phyloP scores from a whole-genome alignment of 2,329 filamentous ascomycete genomes.

The Xylogone sp. region DNA sequence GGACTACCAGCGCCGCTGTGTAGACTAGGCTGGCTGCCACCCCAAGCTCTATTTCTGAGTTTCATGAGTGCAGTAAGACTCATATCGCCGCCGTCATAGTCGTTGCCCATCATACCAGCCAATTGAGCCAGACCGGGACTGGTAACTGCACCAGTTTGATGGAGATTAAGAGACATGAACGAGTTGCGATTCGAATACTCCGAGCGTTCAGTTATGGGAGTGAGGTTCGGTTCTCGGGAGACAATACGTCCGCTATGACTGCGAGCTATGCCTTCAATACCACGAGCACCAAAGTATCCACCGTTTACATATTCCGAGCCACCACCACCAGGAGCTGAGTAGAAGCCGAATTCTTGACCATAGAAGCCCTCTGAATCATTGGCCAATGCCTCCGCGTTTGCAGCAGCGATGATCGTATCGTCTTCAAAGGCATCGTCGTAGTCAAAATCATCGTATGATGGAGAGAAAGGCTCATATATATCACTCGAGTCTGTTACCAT shows the following conservation, averaged over 20 bases:
- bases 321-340: constrained; percentile 55
- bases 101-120: constrained; percentile 55
- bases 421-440: constrained; percentile 70
- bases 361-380: constrained; percentile 94
- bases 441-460: constrained; percentile 40
- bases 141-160: constrained; percentile 44
- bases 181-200: constrained; percentile 96
- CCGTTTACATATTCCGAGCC: constrained; percentile 63
- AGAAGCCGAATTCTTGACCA: constrained; percentile 95
- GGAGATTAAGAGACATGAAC: constrained; percentile 54
- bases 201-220: constrained; percentile 91
- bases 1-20: constrained; percentile 45
- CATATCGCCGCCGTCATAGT: constrained; percentile 57
- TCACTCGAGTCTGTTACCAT: constrained; percentile 38
- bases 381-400: constrained; percentile 89
- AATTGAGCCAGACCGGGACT: constrained; percentile 77
- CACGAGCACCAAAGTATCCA: constrained; percentile 82
- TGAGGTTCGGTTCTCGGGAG: constrained; percentile 84
- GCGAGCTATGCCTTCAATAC: constrained; percentile 55
- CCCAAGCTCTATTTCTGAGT: constrained; percentile 73
- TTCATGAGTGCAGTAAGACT: constrained; percentile 66
- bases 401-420: constrained; percentile 88
- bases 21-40: constrained; percentile 73
- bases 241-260: constrained; percentile 70
- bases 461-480: constrained; percentile 27